Conservation (phyloP, 2,329 filamentous ascomycete species). For the Chaetomium sp. region DNA sequence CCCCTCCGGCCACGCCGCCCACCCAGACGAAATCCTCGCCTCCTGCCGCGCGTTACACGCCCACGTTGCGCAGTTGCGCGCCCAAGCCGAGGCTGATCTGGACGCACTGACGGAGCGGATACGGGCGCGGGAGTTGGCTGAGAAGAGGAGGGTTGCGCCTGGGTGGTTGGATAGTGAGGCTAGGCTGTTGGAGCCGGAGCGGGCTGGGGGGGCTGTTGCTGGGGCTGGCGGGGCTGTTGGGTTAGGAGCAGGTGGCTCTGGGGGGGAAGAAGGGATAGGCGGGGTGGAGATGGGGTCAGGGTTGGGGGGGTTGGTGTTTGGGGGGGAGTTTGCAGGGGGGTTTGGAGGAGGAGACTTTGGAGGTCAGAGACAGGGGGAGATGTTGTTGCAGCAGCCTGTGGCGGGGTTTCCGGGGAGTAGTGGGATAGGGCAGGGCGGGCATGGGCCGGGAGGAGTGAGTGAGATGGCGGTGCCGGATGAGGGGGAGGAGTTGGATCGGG, state of each 20-base stretch:
- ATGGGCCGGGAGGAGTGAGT: constrained; percentile 26
- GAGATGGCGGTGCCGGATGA: constrained; percentile 40
- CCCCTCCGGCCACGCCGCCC: constrained; percentile 70
- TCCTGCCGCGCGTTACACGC: constrained; percentile 73
- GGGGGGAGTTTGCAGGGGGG: constrained; percentile 44
- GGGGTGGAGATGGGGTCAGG: constrained; percentile 16
- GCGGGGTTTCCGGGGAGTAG: constrained; percentile 10
- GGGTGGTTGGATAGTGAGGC: constrained; percentile 75
- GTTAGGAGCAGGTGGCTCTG: too few species aligned
- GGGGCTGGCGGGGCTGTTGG: constrained; percentile 8
- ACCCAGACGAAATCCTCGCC: constrained; percentile 77
- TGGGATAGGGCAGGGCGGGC: constrained; percentile 15
- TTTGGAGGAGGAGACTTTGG: constrained; percentile 37
- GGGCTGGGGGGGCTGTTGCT: constrained; percentile 30
- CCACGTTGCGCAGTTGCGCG: constrained; percentile 64
- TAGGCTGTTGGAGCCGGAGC: constrained; percentile 62
- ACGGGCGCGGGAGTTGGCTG: constrained; percentile 60
- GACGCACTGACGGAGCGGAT: constrained; percentile 63
- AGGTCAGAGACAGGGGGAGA: background rate
- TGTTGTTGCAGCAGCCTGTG: constrained; percentile 30
- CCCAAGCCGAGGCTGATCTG: constrained; percentile 62
- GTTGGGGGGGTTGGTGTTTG: constrained; percentile 39
- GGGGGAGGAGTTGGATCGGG: constrained; percentile 52
- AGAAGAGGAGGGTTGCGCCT: constrained; percentile 73
- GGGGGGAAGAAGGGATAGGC: constrained; percentile 7